These are phyloP conservation scores for Penicillium pulvis DNA, from an alignment of 495 filamentous ascomycete genomes.

Conservation along the genomic window DNA sequence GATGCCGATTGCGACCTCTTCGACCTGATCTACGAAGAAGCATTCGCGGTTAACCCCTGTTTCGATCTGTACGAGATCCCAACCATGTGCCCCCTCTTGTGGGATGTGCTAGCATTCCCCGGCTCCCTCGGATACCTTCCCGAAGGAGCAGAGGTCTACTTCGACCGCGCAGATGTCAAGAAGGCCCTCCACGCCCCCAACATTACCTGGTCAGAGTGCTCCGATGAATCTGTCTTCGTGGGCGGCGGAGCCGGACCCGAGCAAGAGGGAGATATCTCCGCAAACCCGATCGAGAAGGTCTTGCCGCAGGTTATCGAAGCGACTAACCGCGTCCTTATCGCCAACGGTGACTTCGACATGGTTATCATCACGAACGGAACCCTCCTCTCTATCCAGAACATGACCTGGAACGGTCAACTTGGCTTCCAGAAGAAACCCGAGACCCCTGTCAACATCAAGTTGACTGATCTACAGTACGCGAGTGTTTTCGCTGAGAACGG, in stretches of 20 bases:
- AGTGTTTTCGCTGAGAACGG: conserved; percentile 36
- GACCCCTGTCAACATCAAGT: conserved; percentile 39
- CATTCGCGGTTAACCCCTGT: conserved; percentile 56
- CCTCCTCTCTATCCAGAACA: conserved; percentile 64
- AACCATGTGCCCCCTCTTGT: conserved; percentile 43
- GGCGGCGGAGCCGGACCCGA: conserved; percentile 40
- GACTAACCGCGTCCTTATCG: conserved; percentile 60
- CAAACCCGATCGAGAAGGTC: conserved; percentile 49
- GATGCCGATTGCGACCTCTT: conserved; percentile 55
- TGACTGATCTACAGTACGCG: conserved; percentile 39
- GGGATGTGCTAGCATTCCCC: conserved; percentile 54
- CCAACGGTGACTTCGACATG: conserved; percentile 61
- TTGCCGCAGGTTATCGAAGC: conserved; percentile 64
- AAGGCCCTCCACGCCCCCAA: conserved; percentile 59
- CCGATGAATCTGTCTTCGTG: conserved; percentile 44
- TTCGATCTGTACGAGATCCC: conserved; percentile 62
- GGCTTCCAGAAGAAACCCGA: conserved; percentile 54
- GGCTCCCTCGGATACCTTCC: conserved; percentile 42
- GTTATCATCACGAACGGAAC: conserved; percentile 65
- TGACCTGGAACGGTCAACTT: conserved; percentile 67
- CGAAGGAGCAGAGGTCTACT: conserved; percentile 52
- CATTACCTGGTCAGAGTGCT: conserved; percentile 47
- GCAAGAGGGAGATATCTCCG: conserved; percentile 40
- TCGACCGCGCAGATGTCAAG: conserved; percentile 60
- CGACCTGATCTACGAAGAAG: conserved; percentile 48